Base-by-base conservation (phyloP, 225 moss, liverwort and hornwort genomes). In the Pseudisothecium myosuroides region DNA sequence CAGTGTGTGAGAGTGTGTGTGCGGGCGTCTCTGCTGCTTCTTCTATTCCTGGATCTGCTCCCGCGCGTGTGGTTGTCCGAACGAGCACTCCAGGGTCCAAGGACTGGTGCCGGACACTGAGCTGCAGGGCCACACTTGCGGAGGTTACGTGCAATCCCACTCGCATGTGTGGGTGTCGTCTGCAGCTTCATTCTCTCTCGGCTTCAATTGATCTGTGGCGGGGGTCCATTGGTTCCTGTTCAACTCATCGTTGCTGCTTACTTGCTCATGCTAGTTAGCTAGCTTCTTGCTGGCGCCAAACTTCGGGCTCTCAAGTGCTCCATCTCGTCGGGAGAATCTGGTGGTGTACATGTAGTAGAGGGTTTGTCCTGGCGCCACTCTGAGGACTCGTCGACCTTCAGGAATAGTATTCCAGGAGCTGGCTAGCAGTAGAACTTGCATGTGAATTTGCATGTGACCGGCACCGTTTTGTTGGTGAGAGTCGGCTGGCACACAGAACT, bases 1-100 rank as follows among this genome's bases (percentile, higher is more conserved):
- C 83, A 85, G 74, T 50, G 89, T 39, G 78, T 9, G 83, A 27
- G 83, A 60, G 89, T 65, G 89, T 20, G 88, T 63, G 88, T 28
- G 82, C 36, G 76, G 64, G 75, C 76, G 89, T 62, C 89, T 55
- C 87, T 83, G 87, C 36, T 59, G 65, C 66, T 66, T 29, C 83
- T 85, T 39, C 79, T 85, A 68, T 80, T 69, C 89, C n/a, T 89
- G 63, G 84, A 89, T 88, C 90, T 86, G 88, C 73, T 60, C 26
- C 73, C 91, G 88, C 93, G n/a, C 93, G 93, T 93, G 93, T 62
- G 93, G 60, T 81, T 92, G 92, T 91, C 91, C 91, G 89, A 89
- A 63, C 77, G 32, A 60, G n/a, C 88, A 65, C 82, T 29, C 52
- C 89, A n/a, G 90, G 83, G 79, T 43, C 43, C 89, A 85, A 87